A percentile compares a stretch with the other conserved stretches of the same genome.
phyloP scores from a whole-genome alignment of 768 basidiomycete species.

The Mycena latifolia region DNA sequence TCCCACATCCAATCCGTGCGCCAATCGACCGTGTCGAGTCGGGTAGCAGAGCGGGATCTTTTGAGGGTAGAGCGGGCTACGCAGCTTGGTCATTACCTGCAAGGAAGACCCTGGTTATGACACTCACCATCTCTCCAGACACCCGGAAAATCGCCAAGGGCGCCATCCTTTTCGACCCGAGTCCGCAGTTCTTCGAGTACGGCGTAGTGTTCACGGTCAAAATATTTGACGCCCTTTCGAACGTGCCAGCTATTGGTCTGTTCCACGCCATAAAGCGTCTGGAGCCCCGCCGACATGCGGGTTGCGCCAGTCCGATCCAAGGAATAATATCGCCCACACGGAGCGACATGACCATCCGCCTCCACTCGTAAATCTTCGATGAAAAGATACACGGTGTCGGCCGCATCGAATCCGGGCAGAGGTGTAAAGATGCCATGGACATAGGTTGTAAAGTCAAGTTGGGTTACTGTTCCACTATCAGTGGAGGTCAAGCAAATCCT shows the following conservation, averaged over 20 bases:
- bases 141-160: background rate
- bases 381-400: conserved; percentile 18
- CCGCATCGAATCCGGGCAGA: background rate
- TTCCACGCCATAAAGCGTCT: conserved; percentile 6
- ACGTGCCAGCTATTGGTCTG: background rate
- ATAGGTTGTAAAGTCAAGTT: background rate
- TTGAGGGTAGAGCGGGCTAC: conserved; percentile 1
- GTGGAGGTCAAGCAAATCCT: background rate
- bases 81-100: background rate
- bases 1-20: conserved; percentile 24
- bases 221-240: background rate
- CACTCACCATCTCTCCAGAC: conserved; percentile 2
- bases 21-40: conserved; percentile 11
- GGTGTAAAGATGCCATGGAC: background rate
- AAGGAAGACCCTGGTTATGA: too few relatives aligned
- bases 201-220: background rate
- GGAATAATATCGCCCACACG: conserved; percentile 7
- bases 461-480: background rate
- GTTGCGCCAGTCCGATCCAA: conserved; percentile 10
- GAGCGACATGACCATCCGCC: conserved; percentile 9
- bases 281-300: conserved; percentile 8
- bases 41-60: conserved; percentile 5
- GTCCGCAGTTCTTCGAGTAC: conserved; percentile 5
- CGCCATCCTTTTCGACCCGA: background rate
- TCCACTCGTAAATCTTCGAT: conserved; percentile 13